These are phyloP conservation scores for Globisporangium radiosum DNA, from an alignment of 352 stramenopile species.

Conservation along the genomic window DNA sequence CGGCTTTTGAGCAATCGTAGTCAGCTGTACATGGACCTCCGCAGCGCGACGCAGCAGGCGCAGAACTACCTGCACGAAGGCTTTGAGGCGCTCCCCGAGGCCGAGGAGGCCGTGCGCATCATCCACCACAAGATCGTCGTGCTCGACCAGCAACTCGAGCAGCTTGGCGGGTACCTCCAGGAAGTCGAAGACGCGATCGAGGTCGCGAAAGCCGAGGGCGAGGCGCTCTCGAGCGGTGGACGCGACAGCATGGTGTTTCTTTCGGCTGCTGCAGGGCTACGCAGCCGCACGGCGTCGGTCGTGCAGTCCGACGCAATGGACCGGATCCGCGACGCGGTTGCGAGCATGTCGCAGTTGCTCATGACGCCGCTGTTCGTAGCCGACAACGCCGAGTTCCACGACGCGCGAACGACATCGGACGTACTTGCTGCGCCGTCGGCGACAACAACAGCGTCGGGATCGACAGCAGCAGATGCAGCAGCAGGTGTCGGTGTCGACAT, in stretches of 20 bases:
- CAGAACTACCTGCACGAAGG: constrained; percentile 84
- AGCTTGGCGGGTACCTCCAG: constrained; percentile 47
- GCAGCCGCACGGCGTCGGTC: constrained; percentile 10
- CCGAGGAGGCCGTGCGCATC: constrained; percentile 77
- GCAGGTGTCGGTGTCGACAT: constrained; percentile 32
- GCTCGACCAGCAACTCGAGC: constrained; percentile 71
- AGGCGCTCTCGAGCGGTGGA: constrained; percentile 31
- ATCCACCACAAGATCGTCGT: constrained; percentile 76
- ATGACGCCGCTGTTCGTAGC: constrained; percentile 69
- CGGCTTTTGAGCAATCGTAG: constrained; percentile 75
- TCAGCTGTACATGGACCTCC: constrained; percentile 77
- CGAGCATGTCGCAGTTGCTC: constrained; percentile 69
- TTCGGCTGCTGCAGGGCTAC: constrained; percentile 15
- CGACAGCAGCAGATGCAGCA: not conserved
- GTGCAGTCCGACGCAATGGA: constrained; percentile 40
- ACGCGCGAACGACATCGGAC: constrained; percentile 47
- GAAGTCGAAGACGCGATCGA: constrained; percentile 78
- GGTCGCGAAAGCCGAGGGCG: constrained; percentile 46
- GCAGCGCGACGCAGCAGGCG: constrained; percentile 70
- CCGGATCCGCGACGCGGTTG: constrained; percentile 49
- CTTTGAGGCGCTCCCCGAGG: constrained; percentile 60
- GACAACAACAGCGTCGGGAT: constrained; percentile 5
- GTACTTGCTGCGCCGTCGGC: constrained; percentile 4
- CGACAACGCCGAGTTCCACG: constrained; percentile 84
- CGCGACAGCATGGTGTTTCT: constrained; percentile 63